These are phyloP conservation scores for Luvunga scandens DNA, from an alignment of 345 rosid species.

Conservation along the genomic window DNA sequence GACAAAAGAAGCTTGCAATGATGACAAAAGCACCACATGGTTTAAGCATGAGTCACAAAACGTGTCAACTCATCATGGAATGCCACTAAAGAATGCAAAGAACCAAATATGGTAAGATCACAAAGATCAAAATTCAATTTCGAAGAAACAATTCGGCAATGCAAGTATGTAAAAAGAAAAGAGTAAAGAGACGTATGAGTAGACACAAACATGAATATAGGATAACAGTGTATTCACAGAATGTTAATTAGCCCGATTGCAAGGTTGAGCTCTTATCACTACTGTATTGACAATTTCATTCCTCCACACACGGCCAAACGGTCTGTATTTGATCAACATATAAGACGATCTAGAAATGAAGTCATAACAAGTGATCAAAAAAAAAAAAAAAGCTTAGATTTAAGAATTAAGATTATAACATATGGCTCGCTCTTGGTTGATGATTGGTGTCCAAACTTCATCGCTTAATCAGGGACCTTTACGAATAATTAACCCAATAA, in stretches of 20 bases:
- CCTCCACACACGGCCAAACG: slow-evolving; percentile 45
- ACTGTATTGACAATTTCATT: slow-evolving; percentile 35
- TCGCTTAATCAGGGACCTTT: slow-evolving; percentile 47
- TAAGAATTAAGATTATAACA: not conserved
- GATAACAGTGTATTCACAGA: not conserved
- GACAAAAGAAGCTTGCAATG: no score
- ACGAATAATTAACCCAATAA: not conserved
- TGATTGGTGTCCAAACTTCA: slow-evolving; percentile 20
- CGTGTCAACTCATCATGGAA: not conserved
- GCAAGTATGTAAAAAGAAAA: not conserved
- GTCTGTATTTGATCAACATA: slow-evolving; percentile 19
- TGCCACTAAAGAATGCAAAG: not conserved
- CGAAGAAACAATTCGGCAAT: not conserved
- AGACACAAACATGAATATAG: not conserved
- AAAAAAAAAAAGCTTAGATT: not conserved
- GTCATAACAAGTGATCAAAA: no score
- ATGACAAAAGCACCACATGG: no score
- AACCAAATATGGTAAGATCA: not conserved
- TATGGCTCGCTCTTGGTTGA: slow-evolving; percentile 27
- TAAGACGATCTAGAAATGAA: not conserved
- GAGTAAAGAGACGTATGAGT: not conserved
- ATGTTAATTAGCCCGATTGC: slow-evolving; percentile 29
- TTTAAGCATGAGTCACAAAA: not conserved
- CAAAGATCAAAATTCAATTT: not conserved
- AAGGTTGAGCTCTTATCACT: slow-evolving; percentile 45